Conservation (phyloP, 1,284 basidiomycete species). For the Abortiporus biennis region DNA sequence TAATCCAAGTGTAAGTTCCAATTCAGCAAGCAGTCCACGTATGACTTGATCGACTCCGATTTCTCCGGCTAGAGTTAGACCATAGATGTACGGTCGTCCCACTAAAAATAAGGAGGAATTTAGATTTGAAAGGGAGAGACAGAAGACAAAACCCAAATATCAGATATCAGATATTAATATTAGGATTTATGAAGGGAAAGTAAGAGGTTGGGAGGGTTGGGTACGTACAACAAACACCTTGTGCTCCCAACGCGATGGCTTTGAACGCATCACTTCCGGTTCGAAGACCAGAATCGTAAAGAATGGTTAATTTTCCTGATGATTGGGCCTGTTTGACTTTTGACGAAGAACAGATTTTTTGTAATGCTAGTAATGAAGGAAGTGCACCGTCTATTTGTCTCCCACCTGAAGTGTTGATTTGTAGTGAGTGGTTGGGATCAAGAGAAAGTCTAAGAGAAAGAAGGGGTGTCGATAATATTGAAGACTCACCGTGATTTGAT, state of each 20-base stretch:
- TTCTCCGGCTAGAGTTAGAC: constrained; percentile 43
- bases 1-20: constrained; percentile 41
- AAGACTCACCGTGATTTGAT: constrained; percentile 62
- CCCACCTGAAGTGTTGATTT: constrained; percentile 42
- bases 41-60: constrained; percentile 45
- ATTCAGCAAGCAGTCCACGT: constrained; percentile 39
- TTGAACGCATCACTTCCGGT: constrained; percentile 74
- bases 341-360: constrained; percentile 50
- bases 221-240: constrained; percentile 55
- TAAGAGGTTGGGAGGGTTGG: background rate
- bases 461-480: too few relatives aligned
- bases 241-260: constrained; percentile 65
- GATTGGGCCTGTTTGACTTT: constrained; percentile 52
- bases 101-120: constrained; percentile 30
- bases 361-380: constrained; percentile 64
- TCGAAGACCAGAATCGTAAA: constrained; percentile 79
- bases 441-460: background rate
- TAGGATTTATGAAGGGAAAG: too few relatives aligned
- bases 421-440: background rate
- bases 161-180: background rate
- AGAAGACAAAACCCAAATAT: background rate
- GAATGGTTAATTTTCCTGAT: constrained; percentile 55
- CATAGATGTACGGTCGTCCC: constrained; percentile 38
- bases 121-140: background rate
- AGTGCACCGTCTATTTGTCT: constrained; percentile 80